phyloP scores from a whole-genome alignment of 2,329 filamentous ascomycete species.

The Exophiala calicioides region DNA sequence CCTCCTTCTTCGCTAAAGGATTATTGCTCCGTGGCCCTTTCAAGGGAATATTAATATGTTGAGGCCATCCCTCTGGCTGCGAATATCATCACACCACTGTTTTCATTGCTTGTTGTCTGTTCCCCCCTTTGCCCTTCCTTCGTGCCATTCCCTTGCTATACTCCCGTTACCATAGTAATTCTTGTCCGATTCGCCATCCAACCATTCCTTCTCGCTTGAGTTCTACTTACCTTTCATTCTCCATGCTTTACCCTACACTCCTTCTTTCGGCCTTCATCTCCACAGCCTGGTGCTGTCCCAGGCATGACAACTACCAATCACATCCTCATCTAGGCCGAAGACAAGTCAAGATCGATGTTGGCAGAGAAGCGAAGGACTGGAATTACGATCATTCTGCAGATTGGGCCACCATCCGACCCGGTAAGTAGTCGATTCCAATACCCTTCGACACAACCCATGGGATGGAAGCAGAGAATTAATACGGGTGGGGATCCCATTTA shows the following conservation, averaged over 20 bases:
- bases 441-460: too few species aligned
- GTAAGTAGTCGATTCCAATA: too few species aligned
- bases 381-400: constrained; percentile 21
- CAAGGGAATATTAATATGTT: too few species aligned
- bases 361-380: constrained; percentile 24
- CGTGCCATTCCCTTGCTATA: not conserved
- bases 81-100: too few species aligned
- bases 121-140: too few species aligned
- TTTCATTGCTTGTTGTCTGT: too few species aligned
- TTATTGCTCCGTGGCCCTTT: too few species aligned
- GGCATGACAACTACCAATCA: constrained; percentile 24
- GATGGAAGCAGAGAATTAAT: too few species aligned
- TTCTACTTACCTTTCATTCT: not conserved
- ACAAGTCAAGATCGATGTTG: constrained; percentile 22
- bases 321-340: constrained; percentile 25
- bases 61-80: too few species aligned
- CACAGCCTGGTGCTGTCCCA: constrained; percentile 25
- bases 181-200: not conserved
- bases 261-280: constrained; percentile 19
- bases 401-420: constrained; percentile 25
- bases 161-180: constrained; percentile 2
- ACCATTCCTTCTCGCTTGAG: too few species aligned
- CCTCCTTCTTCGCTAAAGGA: constrained; percentile 1
- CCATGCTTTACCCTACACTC: constrained; percentile 13
- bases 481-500: constrained; percentile 13